phyloP scores from a whole-genome alignment of 2,329 filamentous ascomycete species.

The Fusarium staphyleae region DNA sequence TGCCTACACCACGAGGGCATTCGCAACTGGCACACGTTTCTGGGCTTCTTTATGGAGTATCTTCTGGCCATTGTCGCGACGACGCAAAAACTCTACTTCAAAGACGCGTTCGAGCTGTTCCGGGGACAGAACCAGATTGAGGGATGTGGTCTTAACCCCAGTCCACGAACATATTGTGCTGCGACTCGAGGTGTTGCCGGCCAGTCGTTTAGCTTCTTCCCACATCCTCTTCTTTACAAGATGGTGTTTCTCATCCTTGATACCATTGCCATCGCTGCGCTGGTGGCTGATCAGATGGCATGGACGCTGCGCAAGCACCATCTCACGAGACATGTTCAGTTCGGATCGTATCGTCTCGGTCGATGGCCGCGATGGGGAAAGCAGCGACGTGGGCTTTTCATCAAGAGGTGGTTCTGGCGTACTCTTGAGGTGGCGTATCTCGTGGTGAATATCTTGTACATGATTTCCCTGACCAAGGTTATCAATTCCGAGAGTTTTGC shows the following conservation, averaged over 20 bases:
- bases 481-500: constrained; percentile 48
- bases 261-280: constrained; percentile 46
- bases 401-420: constrained; percentile 47
- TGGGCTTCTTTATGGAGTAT: constrained; percentile 51
- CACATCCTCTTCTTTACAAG: constrained; percentile 49
- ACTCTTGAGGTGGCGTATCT: constrained; percentile 47
- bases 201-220: constrained; percentile 47
- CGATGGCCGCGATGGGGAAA: constrained; percentile 43
- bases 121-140: constrained; percentile 43
- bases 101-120: constrained; percentile 47
- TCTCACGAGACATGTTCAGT: constrained; percentile 42
- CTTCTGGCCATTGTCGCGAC: constrained; percentile 49
- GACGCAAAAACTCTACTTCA: constrained; percentile 47
- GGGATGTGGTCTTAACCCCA: constrained; percentile 48
- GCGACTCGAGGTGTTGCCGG: constrained; percentile 46
- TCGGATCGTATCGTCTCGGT: constrained; percentile 45
- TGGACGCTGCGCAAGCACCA: constrained; percentile 49
- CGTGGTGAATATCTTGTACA: constrained; percentile 49
- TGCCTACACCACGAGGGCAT: constrained; percentile 51
- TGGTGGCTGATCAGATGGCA: constrained; percentile 46
- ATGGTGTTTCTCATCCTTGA: constrained; percentile 49
- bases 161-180: constrained; percentile 49
- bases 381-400: constrained; percentile 40
- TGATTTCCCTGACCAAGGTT: constrained; percentile 48
- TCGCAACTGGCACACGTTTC: constrained; percentile 51